A percentile compares a stretch with the other conserved stretches of the same genome.
Evolutionary conservation across 345 rosid species (phyloP).

Genomic region (Syzygium aqueum): DNA sequence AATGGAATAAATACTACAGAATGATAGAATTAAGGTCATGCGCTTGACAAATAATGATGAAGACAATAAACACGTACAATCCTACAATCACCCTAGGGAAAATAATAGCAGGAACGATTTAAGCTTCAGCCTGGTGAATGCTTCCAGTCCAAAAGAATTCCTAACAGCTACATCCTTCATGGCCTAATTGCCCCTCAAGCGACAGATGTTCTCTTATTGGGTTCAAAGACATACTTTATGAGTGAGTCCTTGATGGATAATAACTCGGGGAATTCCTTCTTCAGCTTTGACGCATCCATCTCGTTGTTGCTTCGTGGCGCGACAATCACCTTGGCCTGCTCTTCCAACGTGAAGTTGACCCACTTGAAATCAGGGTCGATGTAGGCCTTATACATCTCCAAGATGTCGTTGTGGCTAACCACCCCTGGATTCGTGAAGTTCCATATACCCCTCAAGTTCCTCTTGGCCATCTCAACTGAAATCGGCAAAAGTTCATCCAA

Average conservation of each 20-base stretch:
- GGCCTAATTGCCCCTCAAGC: not conserved
- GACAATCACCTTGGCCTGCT: constrained; percentile 40
- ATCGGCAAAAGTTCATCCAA: constrained; percentile 37
- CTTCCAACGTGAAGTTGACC: constrained; percentile 34
- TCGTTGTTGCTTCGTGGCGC: constrained; percentile 45
- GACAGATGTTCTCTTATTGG: constrained; percentile 20
- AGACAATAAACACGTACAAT: not conserved
- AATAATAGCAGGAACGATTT: not conserved
- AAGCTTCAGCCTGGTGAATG: not conserved
- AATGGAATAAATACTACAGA: not conserved
- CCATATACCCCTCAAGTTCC: constrained; percentile 38
- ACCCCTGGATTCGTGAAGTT: constrained; percentile 48
- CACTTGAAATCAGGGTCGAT: constrained; percentile 27
- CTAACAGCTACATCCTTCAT: not conserved
- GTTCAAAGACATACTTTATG: constrained; percentile 26
- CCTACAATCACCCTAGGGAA: not conserved
- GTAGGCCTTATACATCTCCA: constrained; percentile 38
- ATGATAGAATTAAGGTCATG: not conserved
- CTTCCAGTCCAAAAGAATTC: not conserved
- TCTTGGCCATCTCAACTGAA: constrained; percentile 38
- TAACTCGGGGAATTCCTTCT: constrained; percentile 31
- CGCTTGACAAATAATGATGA: not conserved
- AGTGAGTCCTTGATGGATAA: constrained; percentile 35
- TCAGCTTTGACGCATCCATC: constrained; percentile 37
- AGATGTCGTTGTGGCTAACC: constrained; percentile 35